Conservation (phyloP, 352 stramenopile species). For the Elongisporangium anandrum region DNA sequence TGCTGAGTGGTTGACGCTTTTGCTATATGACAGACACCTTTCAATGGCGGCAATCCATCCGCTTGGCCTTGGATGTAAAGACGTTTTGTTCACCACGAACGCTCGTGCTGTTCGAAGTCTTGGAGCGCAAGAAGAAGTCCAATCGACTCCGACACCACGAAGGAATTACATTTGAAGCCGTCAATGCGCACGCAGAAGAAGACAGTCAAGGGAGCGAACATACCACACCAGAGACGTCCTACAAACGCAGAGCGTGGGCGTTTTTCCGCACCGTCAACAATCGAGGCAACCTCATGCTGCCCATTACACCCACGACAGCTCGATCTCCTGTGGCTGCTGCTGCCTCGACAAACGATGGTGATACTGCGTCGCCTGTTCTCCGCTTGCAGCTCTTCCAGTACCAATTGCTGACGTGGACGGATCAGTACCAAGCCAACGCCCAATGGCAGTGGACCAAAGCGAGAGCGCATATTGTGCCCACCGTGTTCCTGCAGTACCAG, state of each 20-base stretch:
- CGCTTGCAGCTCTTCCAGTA: slow-evolving; percentile 58
- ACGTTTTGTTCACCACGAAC: slow-evolving; percentile 34
- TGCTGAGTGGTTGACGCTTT: background rate
- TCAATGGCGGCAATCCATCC: slow-evolving; percentile 44
- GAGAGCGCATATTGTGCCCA: slow-evolving; percentile 25
- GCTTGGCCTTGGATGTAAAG: slow-evolving; percentile 21
- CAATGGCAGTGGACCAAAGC: slow-evolving; percentile 39
- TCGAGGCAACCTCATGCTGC: slow-evolving; percentile 37
- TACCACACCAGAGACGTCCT: background rate
- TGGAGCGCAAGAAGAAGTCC: slow-evolving; percentile 22
- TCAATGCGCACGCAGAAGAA: slow-evolving; percentile 21
- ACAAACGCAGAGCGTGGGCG: slow-evolving; percentile 43
- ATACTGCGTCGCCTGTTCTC: slow-evolving; percentile 12
- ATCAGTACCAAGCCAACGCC: slow-evolving; percentile 46
- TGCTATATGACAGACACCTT: slow-evolving; percentile 30
- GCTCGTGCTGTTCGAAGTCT: slow-evolving; percentile 52
- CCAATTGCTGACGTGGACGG: slow-evolving; percentile 54
- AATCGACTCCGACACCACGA: slow-evolving; percentile 15
- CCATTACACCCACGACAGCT: slow-evolving; percentile 5
- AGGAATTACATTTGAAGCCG: slow-evolving; percentile 18
- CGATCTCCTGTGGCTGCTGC: background rate
- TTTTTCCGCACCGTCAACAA: slow-evolving; percentile 60
- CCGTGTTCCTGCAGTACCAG: slow-evolving; percentile 65
- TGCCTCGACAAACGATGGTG: background rate
- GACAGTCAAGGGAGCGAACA: slow-evolving; percentile 1